Percentiles rank a stretch among this genome's conserved stretches.
Evolutionary conservation across 805 yeast species (phyloP).

Genomic region (Candida anglica): DNA sequence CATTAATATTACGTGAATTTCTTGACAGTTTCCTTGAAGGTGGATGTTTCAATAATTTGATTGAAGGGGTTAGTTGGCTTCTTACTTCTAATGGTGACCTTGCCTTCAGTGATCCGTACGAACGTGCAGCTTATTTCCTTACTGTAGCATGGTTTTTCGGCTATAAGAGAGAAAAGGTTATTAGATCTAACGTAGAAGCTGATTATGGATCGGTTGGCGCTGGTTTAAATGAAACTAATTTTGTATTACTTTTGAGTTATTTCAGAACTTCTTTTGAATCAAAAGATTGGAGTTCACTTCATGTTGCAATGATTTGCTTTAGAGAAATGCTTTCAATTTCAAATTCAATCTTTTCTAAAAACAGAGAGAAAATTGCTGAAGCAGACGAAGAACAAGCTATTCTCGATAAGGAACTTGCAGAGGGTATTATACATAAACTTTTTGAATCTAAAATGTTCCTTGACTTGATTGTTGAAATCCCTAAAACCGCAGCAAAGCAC

Average conservation of each 20-base stretch:
- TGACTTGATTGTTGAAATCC: slow-evolving; percentile 52
- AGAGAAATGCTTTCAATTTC: slow-evolving; percentile 54
- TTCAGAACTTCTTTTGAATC: slow-evolving; percentile 40
- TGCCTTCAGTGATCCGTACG: slow-evolving; percentile 27
- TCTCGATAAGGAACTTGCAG: slow-evolving; percentile 41
- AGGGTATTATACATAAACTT: slow-evolving; percentile 60
- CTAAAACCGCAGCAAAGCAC: slow-evolving; percentile 60
- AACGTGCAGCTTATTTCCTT: slow-evolving; percentile 47
- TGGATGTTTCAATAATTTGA: slow-evolving; percentile 68
- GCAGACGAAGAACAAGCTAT: slow-evolving; percentile 41
- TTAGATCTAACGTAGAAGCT: slow-evolving; percentile 6
- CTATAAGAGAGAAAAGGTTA: slow-evolving; percentile 46
- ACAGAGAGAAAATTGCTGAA: slow-evolving; percentile 13
- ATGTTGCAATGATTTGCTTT: slow-evolving; percentile 66
- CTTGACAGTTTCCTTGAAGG: slow-evolving; percentile 55
- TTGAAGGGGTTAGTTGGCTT: slow-evolving; percentile 47
- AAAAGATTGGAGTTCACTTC: slow-evolving; percentile 57
- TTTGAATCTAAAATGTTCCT: slow-evolving; percentile 64
- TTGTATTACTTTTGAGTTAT: slow-evolving; percentile 47
- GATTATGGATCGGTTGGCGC: slow-evolving; percentile 46
- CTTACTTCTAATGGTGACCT: slow-evolving; percentile 25
- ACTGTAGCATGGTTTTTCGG: slow-evolving; percentile 73
- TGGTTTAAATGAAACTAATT: slow-evolving; percentile 58
- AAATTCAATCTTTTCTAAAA: slow-evolving; percentile 36
- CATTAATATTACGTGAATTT: slow-evolving; percentile 42